These are phyloP conservation scores for Neocatenulostroma microsporum DNA, from an alignment of 2,329 filamentous ascomycete genomes.

Conservation along the genomic window DNA sequence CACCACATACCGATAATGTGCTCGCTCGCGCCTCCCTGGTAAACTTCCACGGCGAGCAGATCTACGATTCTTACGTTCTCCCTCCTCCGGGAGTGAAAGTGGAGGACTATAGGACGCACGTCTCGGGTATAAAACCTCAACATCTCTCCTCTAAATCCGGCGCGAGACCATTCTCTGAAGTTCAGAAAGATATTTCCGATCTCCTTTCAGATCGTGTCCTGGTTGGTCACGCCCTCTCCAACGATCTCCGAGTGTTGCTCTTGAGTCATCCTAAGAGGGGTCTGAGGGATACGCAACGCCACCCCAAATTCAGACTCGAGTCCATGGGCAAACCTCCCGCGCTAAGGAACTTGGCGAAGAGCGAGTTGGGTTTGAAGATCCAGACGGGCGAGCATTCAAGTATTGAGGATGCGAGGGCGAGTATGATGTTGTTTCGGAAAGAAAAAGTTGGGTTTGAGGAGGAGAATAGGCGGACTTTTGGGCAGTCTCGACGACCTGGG, in stretches of 20 bases:
- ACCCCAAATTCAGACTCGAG: slow-evolving; percentile 64
- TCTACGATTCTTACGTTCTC: slow-evolving; percentile 89
- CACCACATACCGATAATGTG: slow-evolving; percentile 58
- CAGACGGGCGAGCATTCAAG: slow-evolving; percentile 55
- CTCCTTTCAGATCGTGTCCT: slow-evolving; percentile 65
- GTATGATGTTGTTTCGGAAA: slow-evolving; percentile 80
- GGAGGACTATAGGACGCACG: slow-evolving; percentile 80
- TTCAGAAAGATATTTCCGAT: slow-evolving; percentile 62
- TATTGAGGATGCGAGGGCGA: slow-evolving; percentile 72
- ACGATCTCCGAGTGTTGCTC: slow-evolving; percentile 66
- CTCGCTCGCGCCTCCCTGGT: slow-evolving; percentile 84
- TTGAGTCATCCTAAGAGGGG: slow-evolving; percentile 71
- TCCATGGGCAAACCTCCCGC: slow-evolving; percentile 62
- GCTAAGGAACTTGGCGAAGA: slow-evolving; percentile 52
- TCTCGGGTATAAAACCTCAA: slow-evolving; percentile 71
- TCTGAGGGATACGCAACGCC: slow-evolving; percentile 76
- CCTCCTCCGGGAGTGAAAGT: slow-evolving; percentile 58
- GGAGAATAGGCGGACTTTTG: slow-evolving; percentile 63
- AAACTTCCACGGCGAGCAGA: slow-evolving; percentile 84
- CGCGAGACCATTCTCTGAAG: slow-evolving; percentile 58
- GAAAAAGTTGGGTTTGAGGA: slow-evolving; percentile 80
- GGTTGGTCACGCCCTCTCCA: slow-evolving; percentile 75
- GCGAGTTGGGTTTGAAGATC: slow-evolving; percentile 52
- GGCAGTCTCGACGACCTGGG: slow-evolving; percentile 24
- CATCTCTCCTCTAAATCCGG: slow-evolving; percentile 60